Evolutionary conservation across 257 asterid genomes (phyloP).

Genomic region (Solanum rostratum): DNA sequence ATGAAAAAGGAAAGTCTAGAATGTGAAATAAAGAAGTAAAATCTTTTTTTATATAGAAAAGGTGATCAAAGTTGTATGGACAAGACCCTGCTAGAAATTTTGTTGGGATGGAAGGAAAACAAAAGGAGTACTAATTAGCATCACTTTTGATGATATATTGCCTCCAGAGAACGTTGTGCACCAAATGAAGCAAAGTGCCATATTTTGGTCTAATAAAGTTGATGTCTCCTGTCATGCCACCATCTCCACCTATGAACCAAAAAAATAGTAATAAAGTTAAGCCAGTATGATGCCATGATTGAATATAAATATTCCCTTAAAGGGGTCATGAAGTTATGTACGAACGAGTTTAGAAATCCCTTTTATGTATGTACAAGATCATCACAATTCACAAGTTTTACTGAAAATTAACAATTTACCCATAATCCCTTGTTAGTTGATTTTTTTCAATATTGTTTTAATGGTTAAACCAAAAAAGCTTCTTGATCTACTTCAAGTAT

Average conservation of each 20-base stretch:
- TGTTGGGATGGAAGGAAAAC: neutral
- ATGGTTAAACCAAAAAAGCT: neutral
- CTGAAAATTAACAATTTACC: neutral
- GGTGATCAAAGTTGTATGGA: neutral
- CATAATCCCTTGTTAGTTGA: neutral
- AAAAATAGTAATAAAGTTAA: neutral
- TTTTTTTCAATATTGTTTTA: neutral
- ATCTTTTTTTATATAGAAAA: neutral
- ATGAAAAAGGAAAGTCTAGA: neutral
- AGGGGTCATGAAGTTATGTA: neutral
- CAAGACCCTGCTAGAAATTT: neutral
- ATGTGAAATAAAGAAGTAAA: neutral
- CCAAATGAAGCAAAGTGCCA: neutral
- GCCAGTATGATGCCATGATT: neutral
- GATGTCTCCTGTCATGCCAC: constrained; percentile 75
- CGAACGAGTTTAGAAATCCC: neutral
- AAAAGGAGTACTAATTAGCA: neutral
- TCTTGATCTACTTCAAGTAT: neutral
- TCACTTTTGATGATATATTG: neutral
- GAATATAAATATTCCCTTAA: neutral
- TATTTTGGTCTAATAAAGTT: constrained; percentile 40
- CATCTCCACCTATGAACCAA: constrained; percentile 74
- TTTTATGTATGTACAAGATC: neutral
- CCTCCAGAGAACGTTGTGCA: neutral
- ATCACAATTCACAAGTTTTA: neutral